Conservation (phyloP, 1,139 yeast genomes). For the Suhomyces wounanorum region DNA sequence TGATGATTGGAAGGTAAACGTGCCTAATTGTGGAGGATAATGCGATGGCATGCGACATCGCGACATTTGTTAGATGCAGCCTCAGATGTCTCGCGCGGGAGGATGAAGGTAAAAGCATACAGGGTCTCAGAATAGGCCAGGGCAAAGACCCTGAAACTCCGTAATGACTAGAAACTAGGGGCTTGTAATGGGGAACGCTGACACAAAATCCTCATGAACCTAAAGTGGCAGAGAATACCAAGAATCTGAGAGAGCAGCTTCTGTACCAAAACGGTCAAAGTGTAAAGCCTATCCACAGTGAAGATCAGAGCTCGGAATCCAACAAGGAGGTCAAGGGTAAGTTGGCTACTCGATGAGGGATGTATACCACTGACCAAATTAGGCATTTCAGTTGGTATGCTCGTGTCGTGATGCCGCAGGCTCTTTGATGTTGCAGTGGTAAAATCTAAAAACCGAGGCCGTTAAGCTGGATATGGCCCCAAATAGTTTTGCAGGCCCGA, state of each 20-base stretch:
- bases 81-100: not conserved
- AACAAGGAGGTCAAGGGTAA: not conserved
- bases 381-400: too few species aligned
- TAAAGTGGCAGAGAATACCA: not conserved
- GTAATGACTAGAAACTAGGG: not conserved
- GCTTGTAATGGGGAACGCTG: not conserved
- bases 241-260: not conserved
- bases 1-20: not conserved
- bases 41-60: constrained; percentile 1
- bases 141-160: not conserved
- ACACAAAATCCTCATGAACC: not conserved
- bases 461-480: not conserved
- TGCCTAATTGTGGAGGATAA: not conserved
- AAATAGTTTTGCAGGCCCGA: not conserved
- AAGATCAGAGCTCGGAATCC: not conserved
- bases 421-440: not conserved
- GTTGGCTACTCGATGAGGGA: too few species aligned
- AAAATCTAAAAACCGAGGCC: not conserved
- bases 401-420: too few species aligned
- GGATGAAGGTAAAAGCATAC: not conserved
- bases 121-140: not conserved
- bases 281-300: not conserved
- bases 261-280: not conserved
- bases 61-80: not conserved
- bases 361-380: too few species aligned